Base-by-base conservation (phyloP, 2,329 filamentous ascomycete genomes). In the Pyricularia pennisetigena region DNA sequence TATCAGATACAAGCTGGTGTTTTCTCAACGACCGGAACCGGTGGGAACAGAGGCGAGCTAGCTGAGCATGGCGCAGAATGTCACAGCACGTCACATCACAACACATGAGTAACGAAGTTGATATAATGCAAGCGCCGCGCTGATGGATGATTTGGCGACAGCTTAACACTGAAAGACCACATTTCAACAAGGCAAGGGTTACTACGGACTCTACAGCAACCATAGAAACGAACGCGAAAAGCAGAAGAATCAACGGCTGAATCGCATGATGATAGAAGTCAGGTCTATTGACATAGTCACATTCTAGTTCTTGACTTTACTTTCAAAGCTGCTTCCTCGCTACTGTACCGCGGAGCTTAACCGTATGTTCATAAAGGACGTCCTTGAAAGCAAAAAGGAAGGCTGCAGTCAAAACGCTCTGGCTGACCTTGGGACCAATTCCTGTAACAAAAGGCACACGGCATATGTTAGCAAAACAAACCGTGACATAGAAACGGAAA, bases 351-450 rank as follows among this genome's bases (percentile, higher is more conserved):
- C 92, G 84, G 35, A 93, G 85, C 74, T 83, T 86, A 66, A 94
- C 81, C 0, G 89, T 94, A 79, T 90, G 88, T 74, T 93, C 91
- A 77, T 98, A 99, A 6, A 99, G 85, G 7, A 93, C 92, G 77
- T 99, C 95, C 84, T 99, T 99, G 83, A 99, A 97, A 1, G 94
- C 95, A 77, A 99, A 99, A 69, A 99, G 82, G 80, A 98, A 93
- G 2, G 95, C 95, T 6, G 95, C 95, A 4, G 95, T 99, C 70
- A 99, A 86, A 64, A 98, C 95, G 76, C 94, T 97, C 81, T 99
- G 95, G 24, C 93, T 94, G 72, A 99, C 90, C 85, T 99, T 99
- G 73, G 95, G 93, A 26, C 90, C 93, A 75, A 99, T 97, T 68
- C 94, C 94, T 97, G 65, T 61, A 32, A 61, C 66, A 65, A 28